Conservation (phyloP, 108 stramenopile species). For the Aurantiochytrium sp. region DNA sequence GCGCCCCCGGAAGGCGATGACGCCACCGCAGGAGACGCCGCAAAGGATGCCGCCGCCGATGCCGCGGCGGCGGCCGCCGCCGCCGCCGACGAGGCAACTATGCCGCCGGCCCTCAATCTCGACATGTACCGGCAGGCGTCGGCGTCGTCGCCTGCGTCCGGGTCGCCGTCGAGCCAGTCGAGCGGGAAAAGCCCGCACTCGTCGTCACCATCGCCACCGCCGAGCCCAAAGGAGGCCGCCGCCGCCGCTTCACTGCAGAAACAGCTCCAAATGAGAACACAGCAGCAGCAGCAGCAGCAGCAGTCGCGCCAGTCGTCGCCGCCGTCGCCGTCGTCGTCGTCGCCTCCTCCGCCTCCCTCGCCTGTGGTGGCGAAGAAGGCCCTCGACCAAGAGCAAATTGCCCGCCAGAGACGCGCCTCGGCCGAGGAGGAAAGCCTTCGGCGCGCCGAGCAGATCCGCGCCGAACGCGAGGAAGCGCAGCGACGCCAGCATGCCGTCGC, state of each 20-base stretch:
- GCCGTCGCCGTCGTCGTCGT: background rate
- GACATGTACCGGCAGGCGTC: too few species aligned
- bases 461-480: background rate
- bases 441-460: background rate
- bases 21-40: background rate
- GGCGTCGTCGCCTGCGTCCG: too few species aligned
- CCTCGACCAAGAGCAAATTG: background rate
- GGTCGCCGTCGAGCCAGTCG: too few species aligned
- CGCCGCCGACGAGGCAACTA: too few species aligned
- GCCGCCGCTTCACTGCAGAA: background rate
- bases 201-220: background rate
- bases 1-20: background rate
- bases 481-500: background rate
- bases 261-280: background rate
- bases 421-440: conserved; percentile 8
- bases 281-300: background rate
- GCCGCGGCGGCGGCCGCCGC: background rate
- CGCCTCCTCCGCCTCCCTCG: background rate
- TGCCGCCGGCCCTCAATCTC: too few species aligned
- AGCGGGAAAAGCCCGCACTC: too few species aligned
- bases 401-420: background rate
- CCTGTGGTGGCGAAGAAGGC: background rate
- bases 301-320: background rate
- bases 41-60: background rate
- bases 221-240: background rate